Conservation (phyloP, 2,329 filamentous ascomycete genomes). For the Cladophialophora bantiana region DNA sequence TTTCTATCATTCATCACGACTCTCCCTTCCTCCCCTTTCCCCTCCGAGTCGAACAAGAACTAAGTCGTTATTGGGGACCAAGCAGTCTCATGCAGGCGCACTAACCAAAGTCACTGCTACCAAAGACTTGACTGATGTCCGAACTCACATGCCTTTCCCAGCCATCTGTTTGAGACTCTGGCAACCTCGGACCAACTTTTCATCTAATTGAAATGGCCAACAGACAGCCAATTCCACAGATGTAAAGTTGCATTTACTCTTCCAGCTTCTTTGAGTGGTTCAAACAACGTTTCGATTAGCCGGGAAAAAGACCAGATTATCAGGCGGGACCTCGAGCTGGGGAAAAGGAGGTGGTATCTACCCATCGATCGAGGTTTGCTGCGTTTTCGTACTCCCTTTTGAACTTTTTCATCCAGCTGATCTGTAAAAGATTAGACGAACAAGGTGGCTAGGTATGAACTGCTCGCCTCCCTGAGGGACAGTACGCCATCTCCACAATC, state of each 20-base stretch:
- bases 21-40: not conserved
- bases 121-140: too few species aligned
- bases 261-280: not conserved
- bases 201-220: too few species aligned
- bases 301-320: not conserved
- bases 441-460: not conserved
- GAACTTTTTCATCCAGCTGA: constrained; percentile 4
- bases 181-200: too few species aligned
- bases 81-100: too few species aligned
- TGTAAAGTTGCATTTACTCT: too few species aligned
- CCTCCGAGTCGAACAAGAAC: too few species aligned
- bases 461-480: not conserved
- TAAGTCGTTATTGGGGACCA: too few species aligned
- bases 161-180: too few species aligned
- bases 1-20: too few species aligned
- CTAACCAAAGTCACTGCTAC: too few species aligned
- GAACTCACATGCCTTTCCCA: too few species aligned
- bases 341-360: not conserved
- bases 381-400: not conserved
- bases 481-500: not conserved
- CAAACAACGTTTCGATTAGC: constrained; percentile 2
- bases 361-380: constrained; percentile 3
- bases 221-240: too few species aligned
- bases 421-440: not conserved
- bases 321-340: not conserved